A percentile compares a stretch with the other conserved stretches of the same genome.
Conservation (phyloP, 2,329 filamentous ascomycete genomes). For the Beauveria scarabaeidicola region DNA sequence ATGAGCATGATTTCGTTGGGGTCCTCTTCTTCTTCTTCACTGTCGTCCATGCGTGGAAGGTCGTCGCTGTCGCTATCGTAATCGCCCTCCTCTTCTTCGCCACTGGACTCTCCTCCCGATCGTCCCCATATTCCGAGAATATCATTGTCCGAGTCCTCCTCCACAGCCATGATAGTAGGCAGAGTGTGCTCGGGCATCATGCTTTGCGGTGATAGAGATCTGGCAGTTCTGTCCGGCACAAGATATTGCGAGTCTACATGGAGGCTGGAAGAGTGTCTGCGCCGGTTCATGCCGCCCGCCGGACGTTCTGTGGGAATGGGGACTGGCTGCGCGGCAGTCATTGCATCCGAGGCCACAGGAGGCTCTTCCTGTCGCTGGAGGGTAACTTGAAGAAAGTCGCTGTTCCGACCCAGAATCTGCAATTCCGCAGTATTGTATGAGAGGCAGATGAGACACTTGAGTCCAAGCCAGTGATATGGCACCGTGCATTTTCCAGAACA, state of each 20-base stretch:
- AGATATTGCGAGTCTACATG: constrained; percentile 23
- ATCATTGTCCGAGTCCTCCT: constrained; percentile 44
- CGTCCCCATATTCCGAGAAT: constrained; percentile 50
- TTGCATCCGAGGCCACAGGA: not conserved
- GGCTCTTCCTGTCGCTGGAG: constrained; percentile 17
- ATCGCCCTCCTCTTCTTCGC: constrained; percentile 39
- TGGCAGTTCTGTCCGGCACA: constrained; percentile 33
- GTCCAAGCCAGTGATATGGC: constrained; percentile 85
- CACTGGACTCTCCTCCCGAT: constrained; percentile 35
- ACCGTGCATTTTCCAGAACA: constrained; percentile 82
- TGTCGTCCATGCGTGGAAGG: constrained; percentile 32
- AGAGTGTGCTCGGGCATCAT: constrained; percentile 20
- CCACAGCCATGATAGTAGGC: constrained; percentile 20
- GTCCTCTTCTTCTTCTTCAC: constrained; percentile 41
- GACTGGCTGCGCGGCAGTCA: constrained; percentile 17
- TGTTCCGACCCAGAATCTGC: constrained; percentile 44
- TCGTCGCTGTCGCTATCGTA: constrained; percentile 35
- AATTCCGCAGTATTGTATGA: constrained; percentile 64
- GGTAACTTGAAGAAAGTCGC: constrained; percentile 19
- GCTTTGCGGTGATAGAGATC: constrained; percentile 35
- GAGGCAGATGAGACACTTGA: constrained; percentile 71
- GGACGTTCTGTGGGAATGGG: constrained; percentile 9
- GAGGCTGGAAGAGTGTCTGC: constrained; percentile 32
- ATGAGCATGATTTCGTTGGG: constrained; percentile 40
- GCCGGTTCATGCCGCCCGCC: constrained; percentile 18